Evolutionary conservation across 805 yeast genomes (phyloP), one percentile per base, ranked within the genome.

Genomic region (Hanseniaspora taiwanica): DNA sequence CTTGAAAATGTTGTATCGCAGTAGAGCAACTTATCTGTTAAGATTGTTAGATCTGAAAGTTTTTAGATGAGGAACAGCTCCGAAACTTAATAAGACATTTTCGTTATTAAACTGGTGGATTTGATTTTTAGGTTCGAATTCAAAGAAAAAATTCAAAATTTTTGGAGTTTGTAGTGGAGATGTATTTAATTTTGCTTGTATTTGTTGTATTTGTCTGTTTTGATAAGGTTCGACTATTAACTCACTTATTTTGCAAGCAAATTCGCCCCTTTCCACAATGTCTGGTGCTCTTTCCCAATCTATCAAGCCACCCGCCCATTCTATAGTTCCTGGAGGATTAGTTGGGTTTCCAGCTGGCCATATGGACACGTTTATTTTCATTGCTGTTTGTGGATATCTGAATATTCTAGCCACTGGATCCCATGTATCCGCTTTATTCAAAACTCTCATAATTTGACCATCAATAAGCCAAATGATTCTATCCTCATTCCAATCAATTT

Each of bases 241-340:
- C 18, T 68, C 63, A 50, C 74, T 64, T 24, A 89, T 58, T 41
- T 68, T 66, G 7, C 82, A 78, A 52, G 73, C 78, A 64, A 74
- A 80, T 63, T 84, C 84, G 6, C 96, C 96, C 36, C 74, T 69
- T 43, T 78, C 63, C 43, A 68, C 46, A 40, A 86, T 74, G 58
- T 85, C 96, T 1, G 69, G 62, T 5, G 87, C 69, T 56, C 49
- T 52, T 13, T 80, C 65, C 96, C 96, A 89, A 63, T 84, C 71
- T 41, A 89, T 74, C 8, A 46, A 62, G 55, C 96, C 97, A 53
- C 96, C 96, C 16, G 95, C 85, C 89, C 89, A 87, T 42, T 68
- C 76, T 40, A 75, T 67, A 2, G 89, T 81, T 56, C 89, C 89
- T 8, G 61, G 56, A 23, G 69, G 72, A 51, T 68, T 71, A 20